Percentiles rank a stretch among this genome's conserved stretches.
Conservation (phyloP, 352 stramenopile genomes). For the Globisporangium viniferum region DNA sequence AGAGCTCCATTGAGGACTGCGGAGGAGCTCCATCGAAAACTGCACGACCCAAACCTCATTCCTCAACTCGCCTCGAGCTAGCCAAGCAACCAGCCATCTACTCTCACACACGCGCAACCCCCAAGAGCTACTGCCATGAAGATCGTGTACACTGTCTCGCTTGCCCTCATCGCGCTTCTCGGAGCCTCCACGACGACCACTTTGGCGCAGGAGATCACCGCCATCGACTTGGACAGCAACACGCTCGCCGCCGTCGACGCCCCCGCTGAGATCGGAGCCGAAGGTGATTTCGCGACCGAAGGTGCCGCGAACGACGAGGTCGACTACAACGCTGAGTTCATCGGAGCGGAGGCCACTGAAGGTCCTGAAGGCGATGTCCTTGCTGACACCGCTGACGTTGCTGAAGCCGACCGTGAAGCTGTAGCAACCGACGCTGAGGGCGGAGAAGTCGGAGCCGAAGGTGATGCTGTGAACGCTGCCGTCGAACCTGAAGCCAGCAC, state of each 20-base stretch:
- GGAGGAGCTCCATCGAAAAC: neutral
- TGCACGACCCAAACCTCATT: neutral
- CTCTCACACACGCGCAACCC: neutral
- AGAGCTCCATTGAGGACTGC: neutral
- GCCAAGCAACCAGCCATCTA: neutral
- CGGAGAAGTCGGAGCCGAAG: neutral
- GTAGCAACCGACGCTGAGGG: too few relatives aligned
- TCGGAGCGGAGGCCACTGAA: slow-evolving; percentile 1
- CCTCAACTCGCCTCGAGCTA: neutral
- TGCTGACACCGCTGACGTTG: neutral
- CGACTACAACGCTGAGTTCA: neutral
- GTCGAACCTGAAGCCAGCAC: neutral
- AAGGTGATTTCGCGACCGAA: too few relatives aligned
- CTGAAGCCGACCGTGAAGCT: neutral
- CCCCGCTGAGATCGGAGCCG: neutral
- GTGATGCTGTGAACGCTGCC: neutral
- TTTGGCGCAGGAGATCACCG: slow-evolving; percentile 5
- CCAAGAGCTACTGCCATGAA: slow-evolving; percentile 6
- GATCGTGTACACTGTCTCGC: slow-evolving; percentile 8
- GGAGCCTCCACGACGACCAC: neutral
- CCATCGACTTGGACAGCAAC: neutral
- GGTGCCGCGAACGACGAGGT: neutral
- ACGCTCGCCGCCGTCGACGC: neutral
- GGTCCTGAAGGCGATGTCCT: neutral
- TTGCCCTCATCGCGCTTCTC: slow-evolving; percentile 6